These are phyloP conservation scores for Jaapia argillacea DNA, from an alignment of 768 basidiomycete genomes.

Conservation along the genomic window DNA sequence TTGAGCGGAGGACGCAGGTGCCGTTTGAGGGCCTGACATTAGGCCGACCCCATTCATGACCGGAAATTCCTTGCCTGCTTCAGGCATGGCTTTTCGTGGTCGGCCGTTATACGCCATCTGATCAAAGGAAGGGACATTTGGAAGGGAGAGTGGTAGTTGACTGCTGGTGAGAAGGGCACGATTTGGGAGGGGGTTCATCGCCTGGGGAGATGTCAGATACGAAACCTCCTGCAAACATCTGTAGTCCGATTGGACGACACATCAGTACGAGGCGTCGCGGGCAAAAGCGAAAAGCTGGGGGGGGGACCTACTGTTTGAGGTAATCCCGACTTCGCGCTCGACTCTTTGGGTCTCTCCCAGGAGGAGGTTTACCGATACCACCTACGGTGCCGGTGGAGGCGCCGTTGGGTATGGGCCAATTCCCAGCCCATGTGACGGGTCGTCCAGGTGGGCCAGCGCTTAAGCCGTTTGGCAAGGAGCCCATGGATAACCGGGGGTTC, in stretches of 20 bases:
- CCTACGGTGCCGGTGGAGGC: constrained; percentile 33
- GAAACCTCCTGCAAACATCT: constrained; percentile 97
- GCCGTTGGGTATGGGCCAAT: constrained; percentile 34
- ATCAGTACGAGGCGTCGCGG: constrained; percentile 7
- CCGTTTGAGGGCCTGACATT: constrained; percentile 40
- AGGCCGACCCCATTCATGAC: constrained; percentile 51
- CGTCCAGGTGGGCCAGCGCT: constrained; percentile 35
- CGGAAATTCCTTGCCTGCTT: constrained; percentile 60
- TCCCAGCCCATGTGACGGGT: constrained; percentile 46
- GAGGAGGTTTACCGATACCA: constrained; percentile 60
- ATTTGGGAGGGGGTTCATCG: constrained; percentile 93
- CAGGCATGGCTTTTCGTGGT: constrained; percentile 73
- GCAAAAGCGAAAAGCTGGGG: constrained; percentile 3
- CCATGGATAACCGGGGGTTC: constrained; percentile 33
- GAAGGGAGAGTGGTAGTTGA: constrained; percentile 52
- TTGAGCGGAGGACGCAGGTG: constrained; percentile 33
- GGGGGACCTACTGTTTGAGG: constrained; percentile 71
- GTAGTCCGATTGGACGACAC: constrained; percentile 4
- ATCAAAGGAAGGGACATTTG: constrained; percentile 68
- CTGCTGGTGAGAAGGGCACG: constrained; percentile 66
- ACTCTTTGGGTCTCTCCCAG: constrained; percentile 90
- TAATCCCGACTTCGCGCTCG: constrained; percentile 93
- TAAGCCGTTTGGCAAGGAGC: constrained; percentile 45
- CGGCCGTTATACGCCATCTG: constrained; percentile 67
- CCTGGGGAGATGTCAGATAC: constrained; percentile 93